Percentiles rank a stretch among this genome's conserved stretches.
phyloP scores from a whole-genome alignment of 305 asterid species.

The Ajuga reptans region DNA sequence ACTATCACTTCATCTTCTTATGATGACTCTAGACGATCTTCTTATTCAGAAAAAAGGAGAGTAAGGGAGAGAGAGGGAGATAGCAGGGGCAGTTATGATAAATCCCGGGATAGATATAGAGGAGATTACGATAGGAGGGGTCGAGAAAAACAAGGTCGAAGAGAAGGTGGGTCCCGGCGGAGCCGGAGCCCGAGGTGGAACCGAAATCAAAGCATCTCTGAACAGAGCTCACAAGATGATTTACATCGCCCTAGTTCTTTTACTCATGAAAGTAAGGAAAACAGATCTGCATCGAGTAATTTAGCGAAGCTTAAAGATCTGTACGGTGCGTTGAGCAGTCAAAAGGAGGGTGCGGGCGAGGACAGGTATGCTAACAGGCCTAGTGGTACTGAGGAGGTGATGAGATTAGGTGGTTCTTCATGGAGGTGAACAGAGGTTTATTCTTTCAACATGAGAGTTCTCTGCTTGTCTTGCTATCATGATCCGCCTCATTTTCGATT shows the following conservation, averaged over 20 bases:
- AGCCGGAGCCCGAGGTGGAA: constrained; percentile 41
- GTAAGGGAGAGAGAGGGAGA: constrained; percentile 34
- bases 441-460: background rate
- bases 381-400: constrained; percentile 70
- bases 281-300: constrained; percentile 57
- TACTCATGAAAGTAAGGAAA: constrained; percentile 40
- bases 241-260: constrained; percentile 37
- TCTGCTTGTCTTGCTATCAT: background rate
- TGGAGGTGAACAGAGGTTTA: constrained; percentile 49
- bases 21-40: constrained; percentile 46
- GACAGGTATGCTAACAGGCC: constrained; percentile 39
- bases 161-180: constrained; percentile 42
- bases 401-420: constrained; percentile 75
- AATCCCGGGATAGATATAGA: constrained; percentile 34
- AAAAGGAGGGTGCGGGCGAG: constrained; percentile 43
- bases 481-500: too few relatives aligned
- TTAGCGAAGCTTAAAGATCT: constrained; percentile 77
- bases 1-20: constrained; percentile 42
- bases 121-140: constrained; percentile 58
- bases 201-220: constrained; percentile 41
- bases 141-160: constrained; percentile 26
- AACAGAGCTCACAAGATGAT: constrained; percentile 24
- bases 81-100: constrained; percentile 28
- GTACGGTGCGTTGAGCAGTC: constrained; percentile 60
- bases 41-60: constrained; percentile 36